Evolutionary conservation across 1,284 basidiomycete genomes (phyloP).

Genomic region (Takashimella koratensis): DNA sequence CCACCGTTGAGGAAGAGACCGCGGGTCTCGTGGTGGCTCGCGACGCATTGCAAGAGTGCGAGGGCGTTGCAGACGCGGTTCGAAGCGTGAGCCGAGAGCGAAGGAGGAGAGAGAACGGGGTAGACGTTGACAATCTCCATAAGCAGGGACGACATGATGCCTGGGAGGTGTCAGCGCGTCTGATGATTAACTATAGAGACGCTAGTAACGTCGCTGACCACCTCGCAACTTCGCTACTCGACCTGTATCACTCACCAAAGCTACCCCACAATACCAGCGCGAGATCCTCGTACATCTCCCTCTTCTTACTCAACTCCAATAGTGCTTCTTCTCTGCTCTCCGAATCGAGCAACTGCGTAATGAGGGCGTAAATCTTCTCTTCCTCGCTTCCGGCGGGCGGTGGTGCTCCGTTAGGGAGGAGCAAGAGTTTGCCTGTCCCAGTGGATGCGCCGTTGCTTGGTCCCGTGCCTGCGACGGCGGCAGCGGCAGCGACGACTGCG

Average conservation of each 20-base stretch:
- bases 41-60: constrained; percentile 95
- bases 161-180: too few relatives aligned
- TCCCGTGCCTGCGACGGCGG: constrained; percentile 6
- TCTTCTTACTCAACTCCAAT: constrained; percentile 95
- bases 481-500: background rate
- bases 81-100: constrained; percentile 95
- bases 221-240: background rate
- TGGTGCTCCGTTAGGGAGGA: constrained; percentile 44
- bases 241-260: constrained; percentile 66
- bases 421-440: constrained; percentile 41
- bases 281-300: constrained; percentile 98
- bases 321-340: constrained; percentile 77
- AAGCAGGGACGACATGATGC: constrained; percentile 96
- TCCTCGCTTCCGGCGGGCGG: constrained; percentile 50
- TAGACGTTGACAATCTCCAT: constrained; percentile 99
- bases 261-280: constrained; percentile 98
- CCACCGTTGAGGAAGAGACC: constrained; percentile 85
- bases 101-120: constrained; percentile 90
- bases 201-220: background rate
- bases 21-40: constrained; percentile 88
- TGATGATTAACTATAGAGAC: background rate
- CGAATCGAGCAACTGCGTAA: constrained; percentile 53
- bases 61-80: constrained; percentile 99
- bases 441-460: constrained; percentile 8
- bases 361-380: constrained; percentile 55